Base-by-base conservation (phyloP, 345 rosid genomes). In the Arabidopsis suecica region DNA sequence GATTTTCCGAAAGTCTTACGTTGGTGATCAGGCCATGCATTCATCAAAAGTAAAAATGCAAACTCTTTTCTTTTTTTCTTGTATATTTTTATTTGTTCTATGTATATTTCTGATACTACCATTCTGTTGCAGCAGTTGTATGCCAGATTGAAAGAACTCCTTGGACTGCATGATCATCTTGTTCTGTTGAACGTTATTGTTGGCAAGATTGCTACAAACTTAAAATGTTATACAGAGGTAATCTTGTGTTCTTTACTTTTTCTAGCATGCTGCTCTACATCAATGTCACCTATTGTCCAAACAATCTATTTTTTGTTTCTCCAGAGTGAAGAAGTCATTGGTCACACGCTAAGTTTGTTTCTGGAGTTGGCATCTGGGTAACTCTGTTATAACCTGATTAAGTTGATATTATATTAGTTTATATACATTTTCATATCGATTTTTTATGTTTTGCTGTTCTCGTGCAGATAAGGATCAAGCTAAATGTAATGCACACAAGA, bases 11-110 rank as follows among this genome's bases (percentile, higher is more conserved):
- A 91, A 93, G 90, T 96, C 99, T 76, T 96, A 96, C 69, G 93
- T 96, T 25, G 99, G 99, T 71, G 99, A 96, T 81, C 99, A 96
- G 83, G 99, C 99, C 5, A 91, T 93, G 85, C 98, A 96, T 81
- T 90, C 99, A 61, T 88, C 98, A 54, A 96, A 96, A 92, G 99
- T 96, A n/a, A n/a, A 87, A 81, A 72, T 71, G 58, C 64, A 23
- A 66, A 56, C 25, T 47, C 67, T 23, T 48, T 49, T 66, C 4
- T 23, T 38, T 25, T 60, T 53, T 38, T 23, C 18, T 54, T 13
- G 47, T 12, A 12, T 25, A 14, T 20, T 3, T 30, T 25, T 63
- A 47, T 61, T 65, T 12, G 14, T 30, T 22, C 30, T 70, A 47
- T 54, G 42, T 55, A 37, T 65, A 22, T 75, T 67, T 41, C 86